Evolutionary conservation across 1,139 yeast species (phyloP), one percentile per base, ranked within the genome.

Genomic region (Candida smagusa): DNA sequence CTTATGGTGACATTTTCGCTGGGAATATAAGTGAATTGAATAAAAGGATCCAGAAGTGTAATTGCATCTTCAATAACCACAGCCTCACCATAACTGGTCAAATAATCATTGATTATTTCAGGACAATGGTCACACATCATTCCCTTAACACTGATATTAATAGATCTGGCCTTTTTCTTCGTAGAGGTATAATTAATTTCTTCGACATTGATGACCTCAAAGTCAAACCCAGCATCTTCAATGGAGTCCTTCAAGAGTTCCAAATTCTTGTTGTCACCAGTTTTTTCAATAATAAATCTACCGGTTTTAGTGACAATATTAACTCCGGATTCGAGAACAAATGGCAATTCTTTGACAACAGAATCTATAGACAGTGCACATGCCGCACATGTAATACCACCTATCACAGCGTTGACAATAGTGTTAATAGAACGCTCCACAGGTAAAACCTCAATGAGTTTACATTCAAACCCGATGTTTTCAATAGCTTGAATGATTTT

Each of bases 81-180:
- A 0, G 81, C 77, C 34, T 74, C 75, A 37, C 87, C 89, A 50
- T 69, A 77, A 8, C 68, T 63, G 2, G 61, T 50, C 36, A 84
- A 61, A 33, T 74, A 74, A 2, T 66, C 59, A 48, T 72, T 72
- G 29, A 84, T 68, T 2, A 70, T 54, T 23, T 71, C 74, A 1
- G 92, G 92, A 52, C 92, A 84, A 51, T 80, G 78, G 12, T 66
- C 72, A 60, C 92, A 84, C 52, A 61, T 79, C 87, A 84, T 83
- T 1, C 90, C 90, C 4, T 67, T 68, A n/a, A 84, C 68, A 30
- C 66, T 67, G 38, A 83, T 60, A 45, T 75, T 75, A 34, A 83
- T 74, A 0, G 80, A 67, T 47, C 92, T 68, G 5, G 81, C 65
- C 36, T 59, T 65, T 35, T 65, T 64, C 41, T 69, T 70, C 2